phyloP scores from a whole-genome alignment of 2,329 filamentous ascomycete genomes.

The Pseudocercospora eumusae region DNA sequence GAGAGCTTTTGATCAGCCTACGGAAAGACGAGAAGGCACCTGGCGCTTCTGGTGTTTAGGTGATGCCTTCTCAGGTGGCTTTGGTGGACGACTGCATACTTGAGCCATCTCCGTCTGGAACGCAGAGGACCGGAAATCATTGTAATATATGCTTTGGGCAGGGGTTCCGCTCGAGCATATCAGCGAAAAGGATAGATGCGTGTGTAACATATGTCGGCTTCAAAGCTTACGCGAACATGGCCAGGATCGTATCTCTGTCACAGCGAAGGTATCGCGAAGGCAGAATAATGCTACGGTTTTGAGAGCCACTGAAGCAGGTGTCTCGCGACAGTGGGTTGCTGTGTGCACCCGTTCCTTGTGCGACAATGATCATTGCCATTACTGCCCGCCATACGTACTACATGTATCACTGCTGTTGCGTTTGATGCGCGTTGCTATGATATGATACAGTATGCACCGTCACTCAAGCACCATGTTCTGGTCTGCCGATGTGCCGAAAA shows the following conservation, averaged over 20 bases:
- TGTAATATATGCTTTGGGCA: conserved; percentile 1
- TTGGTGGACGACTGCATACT: neutral
- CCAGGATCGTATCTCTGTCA: neutral
- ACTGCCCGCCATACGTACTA: no score
- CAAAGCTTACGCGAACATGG: neutral
- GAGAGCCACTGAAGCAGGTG: no score
- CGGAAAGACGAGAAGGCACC: conserved; percentile 90
- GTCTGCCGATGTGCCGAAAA: conserved; percentile 4
- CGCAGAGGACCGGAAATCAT: neutral
- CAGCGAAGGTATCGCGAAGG: no score
- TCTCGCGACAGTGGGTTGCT: neutral
- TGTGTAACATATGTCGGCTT: conserved; percentile 10
- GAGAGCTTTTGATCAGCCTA: conserved; percentile 81
- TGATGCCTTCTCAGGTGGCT: neutral
- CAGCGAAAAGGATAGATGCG: neutral
- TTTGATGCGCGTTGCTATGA: neutral
- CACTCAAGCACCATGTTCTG: neutral
- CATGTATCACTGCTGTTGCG: no score
- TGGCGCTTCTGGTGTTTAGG: conserved; percentile 51
- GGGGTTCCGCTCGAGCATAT: neutral
- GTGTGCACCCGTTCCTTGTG: no score
- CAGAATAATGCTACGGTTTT: no score
- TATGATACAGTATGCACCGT: no score
- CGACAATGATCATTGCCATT: neutral
- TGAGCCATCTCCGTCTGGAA: neutral